Evolutionary conservation across 768 basidiomycete species (phyloP).

Genomic region (Phaffia australis): DNA sequence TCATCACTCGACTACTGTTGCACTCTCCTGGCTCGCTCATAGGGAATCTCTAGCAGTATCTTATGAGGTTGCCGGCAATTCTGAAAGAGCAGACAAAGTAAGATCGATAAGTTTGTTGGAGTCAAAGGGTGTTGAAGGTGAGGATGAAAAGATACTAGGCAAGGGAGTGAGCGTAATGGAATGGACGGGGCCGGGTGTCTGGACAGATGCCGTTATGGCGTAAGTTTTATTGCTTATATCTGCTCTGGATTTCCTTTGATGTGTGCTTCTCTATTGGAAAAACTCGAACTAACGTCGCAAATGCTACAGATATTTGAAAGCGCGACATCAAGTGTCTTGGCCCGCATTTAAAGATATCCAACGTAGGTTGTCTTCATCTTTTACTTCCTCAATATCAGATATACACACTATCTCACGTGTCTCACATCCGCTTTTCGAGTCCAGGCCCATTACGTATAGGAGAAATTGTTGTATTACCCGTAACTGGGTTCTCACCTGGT

Average conservation of each 20-base stretch:
- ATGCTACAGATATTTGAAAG: background rate
- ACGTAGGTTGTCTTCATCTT: background rate
- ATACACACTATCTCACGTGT: background rate
- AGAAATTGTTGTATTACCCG: constrained; percentile 40
- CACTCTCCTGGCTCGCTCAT: background rate
- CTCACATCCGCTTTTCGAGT: too few species aligned
- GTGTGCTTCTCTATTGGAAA: background rate
- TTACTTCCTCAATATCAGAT: background rate
- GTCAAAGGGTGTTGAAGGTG: constrained; percentile 23
- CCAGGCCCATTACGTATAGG: constrained; percentile 34
- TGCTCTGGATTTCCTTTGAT: background rate
- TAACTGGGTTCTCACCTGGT: constrained; percentile 37
- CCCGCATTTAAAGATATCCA: constrained; percentile 9
- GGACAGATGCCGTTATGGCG: constrained; percentile 38
- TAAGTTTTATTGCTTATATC: background rate
- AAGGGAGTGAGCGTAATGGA: constrained; percentile 39
- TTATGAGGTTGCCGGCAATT: background rate
- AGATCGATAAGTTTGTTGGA: background rate
- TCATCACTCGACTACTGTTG: constrained; percentile 5
- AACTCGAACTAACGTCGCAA: background rate
- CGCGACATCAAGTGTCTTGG: constrained; percentile 1
- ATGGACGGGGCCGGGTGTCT: constrained; percentile 40
- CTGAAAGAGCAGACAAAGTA: background rate
- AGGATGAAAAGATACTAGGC: constrained; percentile 27
- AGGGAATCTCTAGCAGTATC: constrained; percentile 1